phyloP scores from a whole-genome alignment of 495 filamentous ascomycete species.

The Lepidopterella palustris region DNA sequence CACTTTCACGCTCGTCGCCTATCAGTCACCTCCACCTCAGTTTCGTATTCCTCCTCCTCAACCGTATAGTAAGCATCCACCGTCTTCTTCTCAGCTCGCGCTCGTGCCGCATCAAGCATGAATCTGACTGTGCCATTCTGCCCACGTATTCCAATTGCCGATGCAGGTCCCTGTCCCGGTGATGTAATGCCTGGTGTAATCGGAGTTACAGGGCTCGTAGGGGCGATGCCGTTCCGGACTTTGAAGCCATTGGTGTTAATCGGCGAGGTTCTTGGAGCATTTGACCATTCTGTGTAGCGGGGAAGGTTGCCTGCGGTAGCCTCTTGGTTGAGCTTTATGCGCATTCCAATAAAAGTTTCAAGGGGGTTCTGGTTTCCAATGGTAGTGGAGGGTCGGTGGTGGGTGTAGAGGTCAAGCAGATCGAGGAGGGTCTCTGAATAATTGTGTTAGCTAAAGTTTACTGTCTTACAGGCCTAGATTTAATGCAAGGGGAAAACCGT shows the following conservation, averaged over 20 bases:
- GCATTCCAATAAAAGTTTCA: slow-evolving; percentile 71
- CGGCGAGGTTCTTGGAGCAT: not conserved
- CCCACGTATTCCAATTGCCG: slow-evolving; percentile 33
- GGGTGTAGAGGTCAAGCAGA: slow-evolving; percentile 79
- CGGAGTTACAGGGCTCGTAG: slow-evolving; percentile 27
- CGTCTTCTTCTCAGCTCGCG: slow-evolving; percentile 58
- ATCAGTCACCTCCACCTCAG: slow-evolving; percentile 49
- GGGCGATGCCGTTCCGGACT: slow-evolving; percentile 26
- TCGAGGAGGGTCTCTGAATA: slow-evolving; percentile 71
- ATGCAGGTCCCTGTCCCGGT: slow-evolving; percentile 19
- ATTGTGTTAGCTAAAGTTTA: not conserved
- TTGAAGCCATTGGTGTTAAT: slow-evolving; percentile 34
- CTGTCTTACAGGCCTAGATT: not conserved
- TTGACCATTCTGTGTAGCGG: slow-evolving; percentile 44
- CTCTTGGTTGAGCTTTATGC: slow-evolving; percentile 79
- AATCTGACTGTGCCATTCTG: slow-evolving; percentile 79
- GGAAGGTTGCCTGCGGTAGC: slow-evolving; percentile 48
- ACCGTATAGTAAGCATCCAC: slow-evolving; percentile 64
- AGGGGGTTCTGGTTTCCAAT: slow-evolving; percentile 64
- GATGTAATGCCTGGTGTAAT: slow-evolving; percentile 25
- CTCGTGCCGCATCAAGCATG: slow-evolving; percentile 76
- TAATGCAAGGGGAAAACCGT: slow-evolving; percentile 9
- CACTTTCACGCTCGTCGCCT: too few relatives aligned
- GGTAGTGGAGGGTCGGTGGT: slow-evolving; percentile 64
- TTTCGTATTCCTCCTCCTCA: slow-evolving; percentile 72